Evolutionary conservation across 345 rosid genomes (phyloP).

Genomic region (Firmiana major): DNA sequence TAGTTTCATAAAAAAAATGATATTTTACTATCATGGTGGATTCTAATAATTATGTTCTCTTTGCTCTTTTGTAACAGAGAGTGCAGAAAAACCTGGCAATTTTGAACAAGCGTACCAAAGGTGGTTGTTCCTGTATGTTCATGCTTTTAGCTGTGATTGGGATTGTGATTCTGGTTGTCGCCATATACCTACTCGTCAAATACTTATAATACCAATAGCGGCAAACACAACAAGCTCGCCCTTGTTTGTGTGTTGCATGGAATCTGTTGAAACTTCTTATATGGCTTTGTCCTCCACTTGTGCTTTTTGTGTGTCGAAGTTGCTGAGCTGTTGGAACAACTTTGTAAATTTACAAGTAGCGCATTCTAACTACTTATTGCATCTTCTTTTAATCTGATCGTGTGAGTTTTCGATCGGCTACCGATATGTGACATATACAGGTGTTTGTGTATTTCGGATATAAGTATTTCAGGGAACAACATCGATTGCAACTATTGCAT

Average conservation of each 20-base stretch:
- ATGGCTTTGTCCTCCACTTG: background rate
- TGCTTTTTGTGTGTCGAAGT: background rate
- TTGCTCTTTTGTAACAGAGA: conserved; percentile 44
- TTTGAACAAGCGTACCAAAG: conserved; percentile 85
- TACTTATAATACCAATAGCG: conserved; percentile 43
- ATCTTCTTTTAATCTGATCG: too few relatives aligned
- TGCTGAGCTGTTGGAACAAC: background rate
- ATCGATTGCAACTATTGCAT: too few relatives aligned
- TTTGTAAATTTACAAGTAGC: too few relatives aligned
- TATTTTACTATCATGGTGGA: background rate
- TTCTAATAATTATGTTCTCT: conserved; percentile 1
- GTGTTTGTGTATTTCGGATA: too few relatives aligned
- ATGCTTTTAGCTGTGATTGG: conserved; percentile 77
- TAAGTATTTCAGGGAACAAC: too few relatives aligned
- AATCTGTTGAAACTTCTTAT: conserved; percentile 8
- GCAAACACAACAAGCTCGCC: background rate
- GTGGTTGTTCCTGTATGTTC: conserved; percentile 87
- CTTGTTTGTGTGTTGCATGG: conserved; percentile 6
- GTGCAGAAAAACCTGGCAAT: conserved; percentile 89
- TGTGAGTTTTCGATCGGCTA: too few relatives aligned
- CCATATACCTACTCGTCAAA: conserved; percentile 63
- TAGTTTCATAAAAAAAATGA: background rate
- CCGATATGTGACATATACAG: too few relatives aligned
- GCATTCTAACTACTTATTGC: too few relatives aligned
- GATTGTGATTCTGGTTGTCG: conserved; percentile 70